Conservation (phyloP, 164 flowering plant genomes). For the Vitis rupestris region DNA sequence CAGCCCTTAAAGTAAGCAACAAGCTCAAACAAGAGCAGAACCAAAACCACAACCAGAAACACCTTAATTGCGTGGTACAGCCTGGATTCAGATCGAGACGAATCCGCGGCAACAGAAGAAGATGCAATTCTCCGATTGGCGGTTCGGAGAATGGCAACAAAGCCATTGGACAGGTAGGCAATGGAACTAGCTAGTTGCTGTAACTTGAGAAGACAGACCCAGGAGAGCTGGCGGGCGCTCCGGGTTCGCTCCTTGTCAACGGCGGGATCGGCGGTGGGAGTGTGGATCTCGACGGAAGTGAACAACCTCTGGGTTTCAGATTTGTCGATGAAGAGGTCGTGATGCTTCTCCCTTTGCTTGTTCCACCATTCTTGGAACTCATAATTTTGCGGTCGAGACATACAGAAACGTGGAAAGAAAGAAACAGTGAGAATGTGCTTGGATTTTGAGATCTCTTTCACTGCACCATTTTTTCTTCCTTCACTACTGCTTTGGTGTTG, state of each 20-base stretch:
- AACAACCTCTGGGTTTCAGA: constrained; percentile 21
- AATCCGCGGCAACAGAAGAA: constrained; percentile 18
- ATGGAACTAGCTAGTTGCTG: constrained; percentile 49
- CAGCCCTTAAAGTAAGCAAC: constrained; percentile 86
- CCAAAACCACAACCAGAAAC: constrained; percentile 44
- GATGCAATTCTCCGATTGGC: constrained; percentile 58
- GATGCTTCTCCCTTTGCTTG: constrained; percentile 48
- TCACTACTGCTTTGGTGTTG: too few species aligned
- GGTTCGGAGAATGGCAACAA: constrained; percentile 44
- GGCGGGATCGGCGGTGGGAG: constrained; percentile 31
- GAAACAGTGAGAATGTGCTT: not conserved
- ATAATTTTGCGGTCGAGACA: constrained; percentile 65
- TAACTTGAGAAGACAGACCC: constrained; percentile 49
- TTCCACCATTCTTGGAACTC: constrained; percentile 98
- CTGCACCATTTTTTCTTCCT: too few species aligned
- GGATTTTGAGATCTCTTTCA: too few species aligned
- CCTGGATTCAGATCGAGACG: constrained; percentile 33
- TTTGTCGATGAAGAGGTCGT: constrained; percentile 20
- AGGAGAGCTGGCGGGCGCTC: constrained; percentile 72
- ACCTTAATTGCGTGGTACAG: constrained; percentile 56
- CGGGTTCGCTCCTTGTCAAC: constrained; percentile 48
- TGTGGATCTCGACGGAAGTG: constrained; percentile 41
- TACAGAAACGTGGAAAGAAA: constrained; percentile 10
- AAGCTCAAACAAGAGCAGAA: constrained; percentile 61
- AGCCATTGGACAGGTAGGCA: constrained; percentile 36